Evolutionary conservation across 352 stramenopile species (phyloP), one percentile per base, ranked within the genome.

Genomic region (Thalassiosira livingstoniorum): DNA sequence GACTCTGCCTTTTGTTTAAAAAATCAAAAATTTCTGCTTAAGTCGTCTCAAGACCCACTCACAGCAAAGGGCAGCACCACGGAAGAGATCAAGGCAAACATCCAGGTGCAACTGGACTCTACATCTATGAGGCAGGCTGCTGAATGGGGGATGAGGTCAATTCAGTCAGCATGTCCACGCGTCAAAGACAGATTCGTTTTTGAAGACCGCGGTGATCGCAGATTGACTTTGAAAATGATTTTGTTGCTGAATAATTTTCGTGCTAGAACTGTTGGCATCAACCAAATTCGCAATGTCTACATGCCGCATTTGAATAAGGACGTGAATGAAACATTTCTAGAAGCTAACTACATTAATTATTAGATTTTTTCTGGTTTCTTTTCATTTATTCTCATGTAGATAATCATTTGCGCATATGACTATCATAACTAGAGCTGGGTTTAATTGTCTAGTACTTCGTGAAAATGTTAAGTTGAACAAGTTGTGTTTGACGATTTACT

Each of bases 131-230:
- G 72, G 4, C 54, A 82, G 45, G 21, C 58, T 34, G 35, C 78
- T 3, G 73, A 86, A 58, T 83, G 73, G 79, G 72, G 79, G 37
- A 86, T 86, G 79, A 51, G 73, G 23, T 21, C 35, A 21, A 37
- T 86, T 4, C 79, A 83, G 34, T 42, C 55, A 11, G 29, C 35
- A 32, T 86, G 82, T 72, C 79, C 65, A 37, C 18, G 58, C 21
- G 1, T 86, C 4, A 82, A 78, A 35, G 66, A 86, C 47, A 34
- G 29, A 35, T 64, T 86, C 31, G 10, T 29, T 34, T 79, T 37
- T 23, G 73, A 86, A 37, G 61, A 86, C 58, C 64, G 51, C 27
- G 65, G 79, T 25, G 72, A 83, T 27, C 55, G 66, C 13, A 31
- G 29, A n/a, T 29, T 78, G 1, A 70, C 65, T 21, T 23, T 86